These are phyloP conservation scores for Harrya chromipes DNA, from an alignment of 768 basidiomycete species.

Conservation along the genomic window DNA sequence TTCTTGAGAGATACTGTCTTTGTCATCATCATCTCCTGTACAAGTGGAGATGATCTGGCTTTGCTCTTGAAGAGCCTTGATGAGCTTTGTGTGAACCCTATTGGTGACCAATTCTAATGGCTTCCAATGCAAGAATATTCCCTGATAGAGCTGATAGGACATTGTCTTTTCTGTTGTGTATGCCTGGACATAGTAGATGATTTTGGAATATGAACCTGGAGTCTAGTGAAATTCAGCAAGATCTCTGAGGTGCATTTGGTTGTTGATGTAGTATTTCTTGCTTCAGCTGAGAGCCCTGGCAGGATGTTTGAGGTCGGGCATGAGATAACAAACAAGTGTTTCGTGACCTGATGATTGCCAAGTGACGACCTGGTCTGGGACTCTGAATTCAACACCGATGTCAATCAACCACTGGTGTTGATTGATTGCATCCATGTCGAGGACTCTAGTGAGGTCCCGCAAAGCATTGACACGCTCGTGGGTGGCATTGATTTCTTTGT, in stretches of 20 bases:
- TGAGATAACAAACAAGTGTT: background rate
- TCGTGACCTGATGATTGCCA: background rate
- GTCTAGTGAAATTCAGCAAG: conserved; percentile 2
- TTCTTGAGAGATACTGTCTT: background rate
- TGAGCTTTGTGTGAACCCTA: background rate
- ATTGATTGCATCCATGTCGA: background rate
- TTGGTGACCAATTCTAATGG: background rate
- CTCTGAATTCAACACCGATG: background rate
- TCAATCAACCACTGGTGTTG: background rate
- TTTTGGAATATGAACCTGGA: background rate
- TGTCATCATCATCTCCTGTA: background rate
- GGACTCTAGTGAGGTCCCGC: background rate
- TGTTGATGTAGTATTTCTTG: background rate
- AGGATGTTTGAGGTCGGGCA: background rate
- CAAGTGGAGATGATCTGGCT: background rate
- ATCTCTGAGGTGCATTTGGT: conserved; percentile 8
- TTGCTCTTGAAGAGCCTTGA: background rate
- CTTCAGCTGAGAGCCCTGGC: background rate
- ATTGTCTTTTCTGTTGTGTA: conserved; percentile 10
- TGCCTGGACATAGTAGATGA: background rate
- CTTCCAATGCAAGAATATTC: background rate
- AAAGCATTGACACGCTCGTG: background rate
- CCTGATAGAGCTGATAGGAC: conserved; percentile 8
- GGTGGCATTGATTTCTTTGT: too few relatives aligned
- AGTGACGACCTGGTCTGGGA: background rate